These are phyloP conservation scores for Canavalia ensiformis DNA, from an alignment of 306 rosid genomes.

Conservation along the genomic window DNA sequence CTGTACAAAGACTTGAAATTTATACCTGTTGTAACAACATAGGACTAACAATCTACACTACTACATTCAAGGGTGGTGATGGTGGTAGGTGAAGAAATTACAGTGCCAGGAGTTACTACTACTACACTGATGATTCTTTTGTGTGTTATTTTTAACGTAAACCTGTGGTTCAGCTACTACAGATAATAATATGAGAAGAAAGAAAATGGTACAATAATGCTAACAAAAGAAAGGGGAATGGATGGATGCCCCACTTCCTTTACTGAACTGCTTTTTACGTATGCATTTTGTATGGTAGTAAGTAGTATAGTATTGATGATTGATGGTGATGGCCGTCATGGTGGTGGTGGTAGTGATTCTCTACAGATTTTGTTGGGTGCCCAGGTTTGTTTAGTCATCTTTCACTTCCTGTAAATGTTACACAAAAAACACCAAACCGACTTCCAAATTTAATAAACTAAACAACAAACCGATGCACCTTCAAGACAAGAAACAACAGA, in stretches of 20 bases:
- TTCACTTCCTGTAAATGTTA: conserved; percentile 60
- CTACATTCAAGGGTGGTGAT: conserved; percentile 46
- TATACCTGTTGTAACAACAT: conserved; percentile 56
- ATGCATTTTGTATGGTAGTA: conserved; percentile 91
- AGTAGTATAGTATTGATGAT: conserved; percentile 72
- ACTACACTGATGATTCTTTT: conserved; percentile 50
- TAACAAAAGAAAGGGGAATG: conserved; percentile 52
- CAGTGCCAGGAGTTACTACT: conserved; percentile 59
- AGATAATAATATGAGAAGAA: conserved; percentile 51
- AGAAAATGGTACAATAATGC: conserved; percentile 64
- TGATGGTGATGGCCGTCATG: conserved; percentile 42
- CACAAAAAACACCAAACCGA: conserved; percentile 35
- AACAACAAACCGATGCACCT: conserved; percentile 34
- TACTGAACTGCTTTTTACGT: conserved; percentile 68
- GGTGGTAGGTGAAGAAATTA: conserved; percentile 49
- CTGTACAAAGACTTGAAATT: conserved; percentile 66
- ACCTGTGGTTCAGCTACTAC: conserved; percentile 83
- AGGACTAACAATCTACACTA: conserved; percentile 54
- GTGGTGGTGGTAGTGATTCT: conserved; percentile 63
- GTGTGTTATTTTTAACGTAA: conserved; percentile 59
- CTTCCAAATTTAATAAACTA: conserved; percentile 35
- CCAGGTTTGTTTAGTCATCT: conserved; percentile 55
- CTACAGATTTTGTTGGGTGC: conserved; percentile 61
- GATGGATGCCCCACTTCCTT: conserved; percentile 78
- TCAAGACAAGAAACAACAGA: conserved; percentile 38